Conservation (phyloP, 331 rosid genomes). For the Erythrophleum ivorense region DNA sequence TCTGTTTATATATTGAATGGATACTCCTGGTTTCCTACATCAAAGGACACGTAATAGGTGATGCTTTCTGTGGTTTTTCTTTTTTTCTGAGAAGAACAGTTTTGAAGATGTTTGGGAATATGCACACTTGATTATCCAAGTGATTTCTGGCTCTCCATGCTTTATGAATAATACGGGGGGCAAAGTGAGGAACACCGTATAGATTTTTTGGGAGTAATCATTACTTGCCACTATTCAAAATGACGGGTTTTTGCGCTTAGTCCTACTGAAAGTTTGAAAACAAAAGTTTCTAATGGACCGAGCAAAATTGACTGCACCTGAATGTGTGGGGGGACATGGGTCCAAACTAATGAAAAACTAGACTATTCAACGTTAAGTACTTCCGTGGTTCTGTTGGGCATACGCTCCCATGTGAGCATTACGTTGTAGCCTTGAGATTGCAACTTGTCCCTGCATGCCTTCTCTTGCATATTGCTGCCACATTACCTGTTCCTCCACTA, state of each 20-base stretch:
- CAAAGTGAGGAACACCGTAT: not conserved
- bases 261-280: not conserved
- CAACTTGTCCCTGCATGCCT: constrained; percentile 74
- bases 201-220: not conserved
- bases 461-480: constrained; percentile 84
- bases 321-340: not conserved
- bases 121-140: too few relatives aligned
- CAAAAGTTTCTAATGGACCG: not conserved
- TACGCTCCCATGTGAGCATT: constrained; percentile 60
- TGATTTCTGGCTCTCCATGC: not conserved
- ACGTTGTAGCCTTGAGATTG: constrained; percentile 49
- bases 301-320: constrained; percentile 10
- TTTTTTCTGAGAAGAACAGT: too few relatives aligned
- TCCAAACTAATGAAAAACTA: constrained; percentile 7
- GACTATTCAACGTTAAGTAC: constrained; percentile 34
- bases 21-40: not conserved
- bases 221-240: constrained; percentile 6
- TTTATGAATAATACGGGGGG: not conserved
- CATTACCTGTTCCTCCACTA: constrained; percentile 78
- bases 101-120: too few relatives aligned
- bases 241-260: not conserved
- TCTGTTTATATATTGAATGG: not conserved
- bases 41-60: not conserved
- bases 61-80: too few relatives aligned
- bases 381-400: constrained; percentile 56